phyloP scores from a whole-genome alignment of 2,329 filamentous ascomycete species.

The Phialemoniopsis sp. region DNA sequence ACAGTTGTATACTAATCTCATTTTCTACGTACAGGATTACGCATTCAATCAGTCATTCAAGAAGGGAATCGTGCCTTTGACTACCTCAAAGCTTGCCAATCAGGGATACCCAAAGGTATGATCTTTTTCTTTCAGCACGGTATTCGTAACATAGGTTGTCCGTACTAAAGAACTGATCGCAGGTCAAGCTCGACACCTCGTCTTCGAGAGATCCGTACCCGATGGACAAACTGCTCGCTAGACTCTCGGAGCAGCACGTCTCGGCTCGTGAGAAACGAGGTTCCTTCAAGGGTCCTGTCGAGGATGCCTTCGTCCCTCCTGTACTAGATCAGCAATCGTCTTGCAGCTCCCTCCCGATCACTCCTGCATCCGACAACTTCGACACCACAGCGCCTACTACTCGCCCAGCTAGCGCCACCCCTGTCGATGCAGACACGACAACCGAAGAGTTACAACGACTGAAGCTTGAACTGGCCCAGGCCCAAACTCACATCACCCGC shows the following conservation, averaged over 20 bases:
- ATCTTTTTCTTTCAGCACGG: constrained; percentile 3
- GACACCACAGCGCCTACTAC: constrained; percentile 42
- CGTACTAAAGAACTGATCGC: no score
- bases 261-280: constrained; percentile 51
- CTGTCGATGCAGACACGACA: constrained; percentile 33
- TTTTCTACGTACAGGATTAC: constrained; percentile 4
- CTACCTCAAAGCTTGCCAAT: constrained; percentile 51
- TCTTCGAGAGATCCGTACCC: constrained; percentile 36
- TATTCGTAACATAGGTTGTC: no score
- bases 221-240: constrained; percentile 71
- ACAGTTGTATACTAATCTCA: no score
- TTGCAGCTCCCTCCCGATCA: constrained; percentile 58
- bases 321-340: constrained; percentile 44
- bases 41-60: constrained; percentile 25
- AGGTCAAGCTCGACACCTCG: constrained; percentile 38
- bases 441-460: constrained; percentile 62
- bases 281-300: constrained; percentile 36
- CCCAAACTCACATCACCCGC: constrained; percentile 65
- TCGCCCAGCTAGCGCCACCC: constrained; percentile 45
- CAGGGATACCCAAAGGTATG: constrained; percentile 50
- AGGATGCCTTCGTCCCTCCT: constrained; percentile 26
- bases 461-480: constrained; percentile 67
- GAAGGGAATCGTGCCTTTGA: constrained; percentile 41
- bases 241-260: constrained; percentile 67
- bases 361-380: constrained; percentile 54